Conservation (phyloP, 805 yeast species). For the Sugiyamaella valdiviana region DNA sequence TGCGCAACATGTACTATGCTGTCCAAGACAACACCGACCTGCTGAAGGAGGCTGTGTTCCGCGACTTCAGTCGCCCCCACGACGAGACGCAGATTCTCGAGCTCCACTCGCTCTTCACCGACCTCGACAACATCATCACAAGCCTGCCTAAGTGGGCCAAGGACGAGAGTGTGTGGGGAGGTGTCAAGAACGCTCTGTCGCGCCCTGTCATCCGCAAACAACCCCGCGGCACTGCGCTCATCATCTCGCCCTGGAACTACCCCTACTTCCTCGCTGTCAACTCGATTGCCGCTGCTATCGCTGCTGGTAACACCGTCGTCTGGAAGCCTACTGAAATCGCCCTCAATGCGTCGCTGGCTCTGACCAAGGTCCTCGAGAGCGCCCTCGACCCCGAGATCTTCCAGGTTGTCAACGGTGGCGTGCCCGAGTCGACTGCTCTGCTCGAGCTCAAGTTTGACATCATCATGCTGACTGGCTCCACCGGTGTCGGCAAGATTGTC, state of each 20-base stretch:
- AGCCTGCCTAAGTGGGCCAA: slow-evolving; percentile 56
- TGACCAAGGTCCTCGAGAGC: slow-evolving; percentile 49
- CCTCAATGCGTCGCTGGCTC: slow-evolving; percentile 51
- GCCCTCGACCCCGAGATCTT: slow-evolving; percentile 54
- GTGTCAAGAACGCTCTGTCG: slow-evolving; percentile 19
- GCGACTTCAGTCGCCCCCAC: slow-evolving; percentile 62
- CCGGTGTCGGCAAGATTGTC: slow-evolving; percentile 67
- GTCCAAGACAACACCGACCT: slow-evolving; percentile 51
- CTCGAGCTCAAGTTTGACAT: slow-evolving; percentile 67
- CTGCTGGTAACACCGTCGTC: slow-evolving; percentile 78
- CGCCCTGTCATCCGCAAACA: slow-evolving; percentile 26
- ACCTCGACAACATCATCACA: slow-evolving; percentile 53
- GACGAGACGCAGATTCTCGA: slow-evolving; percentile 62
- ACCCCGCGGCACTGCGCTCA: slow-evolving; percentile 58
- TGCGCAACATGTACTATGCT: slow-evolving; percentile 61
- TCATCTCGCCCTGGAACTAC: slow-evolving; percentile 77
- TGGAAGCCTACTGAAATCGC: slow-evolving; percentile 70
- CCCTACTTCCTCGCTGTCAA: slow-evolving; percentile 59
- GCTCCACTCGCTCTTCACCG: slow-evolving; percentile 44
- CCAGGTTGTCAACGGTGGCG: slow-evolving; percentile 64
- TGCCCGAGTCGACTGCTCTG: slow-evolving; percentile 54
- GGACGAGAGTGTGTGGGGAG: slow-evolving; percentile 34
- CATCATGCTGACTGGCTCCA: slow-evolving; percentile 81
- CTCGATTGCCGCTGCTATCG: slow-evolving; percentile 73
- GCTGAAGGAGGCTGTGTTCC: slow-evolving; percentile 50